A percentile compares a stretch with the other conserved stretches of the same genome.
Evolutionary conservation across 352 stramenopile genomes (phyloP).

Genomic region (Phytophthora rubi): DNA sequence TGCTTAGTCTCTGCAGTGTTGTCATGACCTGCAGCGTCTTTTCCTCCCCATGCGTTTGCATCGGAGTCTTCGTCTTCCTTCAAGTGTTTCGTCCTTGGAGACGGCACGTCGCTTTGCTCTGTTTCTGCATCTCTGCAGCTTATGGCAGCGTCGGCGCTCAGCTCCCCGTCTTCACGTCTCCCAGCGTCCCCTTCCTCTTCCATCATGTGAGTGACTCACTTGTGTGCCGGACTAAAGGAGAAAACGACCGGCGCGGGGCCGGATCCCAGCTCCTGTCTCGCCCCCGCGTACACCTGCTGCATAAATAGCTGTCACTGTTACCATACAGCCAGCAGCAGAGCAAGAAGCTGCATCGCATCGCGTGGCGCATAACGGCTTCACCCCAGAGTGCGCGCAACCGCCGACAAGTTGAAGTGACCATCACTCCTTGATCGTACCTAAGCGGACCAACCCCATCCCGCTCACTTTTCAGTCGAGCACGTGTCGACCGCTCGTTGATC

Average conservation of each 20-base stretch:
- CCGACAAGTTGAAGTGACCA: slow-evolving; percentile 35
- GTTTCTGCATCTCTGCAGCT: slow-evolving; percentile 2
- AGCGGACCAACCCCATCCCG: not conserved
- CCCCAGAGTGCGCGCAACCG: slow-evolving; percentile 10
- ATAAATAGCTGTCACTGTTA: slow-evolving; percentile 20
- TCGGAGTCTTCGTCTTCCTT: slow-evolving; percentile 13
- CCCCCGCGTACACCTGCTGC: not conserved
- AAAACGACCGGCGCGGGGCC: slow-evolving; percentile 11
- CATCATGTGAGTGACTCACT: slow-evolving; percentile 19
- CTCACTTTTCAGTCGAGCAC: not conserved
- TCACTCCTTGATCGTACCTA: slow-evolving; percentile 27
- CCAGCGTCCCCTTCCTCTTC: slow-evolving; percentile 20
- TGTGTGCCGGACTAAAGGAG: not conserved
- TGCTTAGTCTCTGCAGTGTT: not conserved
- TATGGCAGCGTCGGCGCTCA: not conserved
- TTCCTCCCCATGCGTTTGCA: slow-evolving; percentile 7
- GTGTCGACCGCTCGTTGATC: not conserved
- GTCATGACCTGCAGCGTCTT: not conserved
- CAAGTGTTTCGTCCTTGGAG: not conserved
- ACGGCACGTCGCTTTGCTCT: slow-evolving; percentile 22
- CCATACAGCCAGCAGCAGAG: not conserved
- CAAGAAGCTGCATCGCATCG: slow-evolving; percentile 8
- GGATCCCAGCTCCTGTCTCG: slow-evolving; percentile 2
- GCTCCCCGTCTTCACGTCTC: slow-evolving; percentile 2
- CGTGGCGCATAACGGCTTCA: slow-evolving; percentile 15